A percentile compares a stretch with the other conserved stretches of the same genome.
These are phyloP conservation scores for Phytophthora sp. DNA, from an alignment of 352 stramenopile genomes.

Conservation along the genomic window DNA sequence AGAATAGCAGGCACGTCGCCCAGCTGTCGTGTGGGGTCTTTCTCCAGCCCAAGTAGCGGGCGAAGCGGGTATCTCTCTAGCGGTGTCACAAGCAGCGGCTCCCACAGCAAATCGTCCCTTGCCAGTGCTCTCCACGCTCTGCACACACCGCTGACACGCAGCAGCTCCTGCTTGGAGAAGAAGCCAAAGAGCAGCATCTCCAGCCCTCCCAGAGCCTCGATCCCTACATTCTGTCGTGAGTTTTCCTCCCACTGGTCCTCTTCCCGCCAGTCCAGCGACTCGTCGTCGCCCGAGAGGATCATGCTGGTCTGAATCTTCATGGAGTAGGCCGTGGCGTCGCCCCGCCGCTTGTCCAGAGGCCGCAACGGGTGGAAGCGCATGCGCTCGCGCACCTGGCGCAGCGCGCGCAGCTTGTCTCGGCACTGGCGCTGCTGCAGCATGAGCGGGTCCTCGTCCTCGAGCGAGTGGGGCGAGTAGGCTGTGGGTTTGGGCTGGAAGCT, in stretches of 20 bases:
- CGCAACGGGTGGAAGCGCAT: constrained; percentile 46
- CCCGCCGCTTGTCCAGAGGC: constrained; percentile 5
- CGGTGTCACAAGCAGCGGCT: constrained; percentile 63
- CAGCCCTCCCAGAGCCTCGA: constrained; percentile 57
- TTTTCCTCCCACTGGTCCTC: background rate
- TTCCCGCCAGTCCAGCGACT: constrained; percentile 10
- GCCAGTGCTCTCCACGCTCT: constrained; percentile 59
- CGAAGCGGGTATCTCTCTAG: constrained; percentile 73
- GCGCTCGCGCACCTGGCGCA: constrained; percentile 52
- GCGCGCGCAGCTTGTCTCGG: constrained; percentile 61
- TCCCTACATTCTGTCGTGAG: constrained; percentile 30
- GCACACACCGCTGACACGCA: constrained; percentile 57
- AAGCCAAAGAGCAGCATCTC: constrained; percentile 74
- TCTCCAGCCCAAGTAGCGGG: constrained; percentile 51
- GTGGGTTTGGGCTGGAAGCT: constrained; percentile 70
- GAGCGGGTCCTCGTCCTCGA: constrained; percentile 65
- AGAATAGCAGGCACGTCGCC: constrained; percentile 64
- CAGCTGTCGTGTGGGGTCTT: constrained; percentile 2
- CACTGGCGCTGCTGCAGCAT: constrained; percentile 59
- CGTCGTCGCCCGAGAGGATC: constrained; percentile 54
- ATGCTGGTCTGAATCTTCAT: constrained; percentile 69
- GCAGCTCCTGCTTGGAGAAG: constrained; percentile 49
- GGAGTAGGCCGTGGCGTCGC: background rate
- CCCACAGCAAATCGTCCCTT: constrained; percentile 69
- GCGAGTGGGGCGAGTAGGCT: constrained; percentile 61